These are phyloP conservation scores for Amyloporia xantha DNA, from an alignment of 768 basidiomycete species.

Conservation along the genomic window DNA sequence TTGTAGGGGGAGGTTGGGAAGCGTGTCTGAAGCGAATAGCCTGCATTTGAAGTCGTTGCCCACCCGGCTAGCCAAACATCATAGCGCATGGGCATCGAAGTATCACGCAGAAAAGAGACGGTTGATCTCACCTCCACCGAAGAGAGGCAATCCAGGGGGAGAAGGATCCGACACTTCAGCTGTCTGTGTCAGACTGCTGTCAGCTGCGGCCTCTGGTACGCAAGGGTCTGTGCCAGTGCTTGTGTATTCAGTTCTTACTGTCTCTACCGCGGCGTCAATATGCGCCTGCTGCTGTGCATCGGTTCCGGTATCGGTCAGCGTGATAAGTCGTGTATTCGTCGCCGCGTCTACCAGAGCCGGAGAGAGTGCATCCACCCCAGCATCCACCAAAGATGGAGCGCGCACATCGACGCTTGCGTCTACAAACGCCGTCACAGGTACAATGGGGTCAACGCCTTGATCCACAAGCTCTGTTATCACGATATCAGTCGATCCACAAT, in stretches of 20 bases:
- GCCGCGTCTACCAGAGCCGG: constrained; percentile 5
- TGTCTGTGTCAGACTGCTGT: too few species aligned
- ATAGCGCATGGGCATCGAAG: not conserved
- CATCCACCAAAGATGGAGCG: constrained; percentile 2
- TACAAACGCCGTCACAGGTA: not conserved
- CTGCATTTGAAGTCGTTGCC: too few species aligned
- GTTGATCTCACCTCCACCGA: not conserved
- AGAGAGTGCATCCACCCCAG: not conserved
- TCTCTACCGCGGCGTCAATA: constrained; percentile 3
- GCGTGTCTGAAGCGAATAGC: not conserved
- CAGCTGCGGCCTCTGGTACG: too few species aligned
- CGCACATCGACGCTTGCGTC: not conserved
- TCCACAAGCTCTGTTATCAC: not conserved
- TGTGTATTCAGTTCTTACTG: not conserved
- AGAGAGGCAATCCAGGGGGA: too few species aligned
- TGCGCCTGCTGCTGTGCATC: not conserved
- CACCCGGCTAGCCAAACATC: too few species aligned
- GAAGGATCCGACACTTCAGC: too few species aligned
- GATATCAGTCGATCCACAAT: too few species aligned
- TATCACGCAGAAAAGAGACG: not conserved
- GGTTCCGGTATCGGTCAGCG: constrained; percentile 1
- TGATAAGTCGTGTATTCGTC: constrained; percentile 4
- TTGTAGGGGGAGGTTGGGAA: not conserved
- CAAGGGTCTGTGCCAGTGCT: not conserved
- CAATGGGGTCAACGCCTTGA: not conserved